phyloP scores from a whole-genome alignment of 176 grass and related monocot species.

The Bolboschoenus planiculmis region DNA sequence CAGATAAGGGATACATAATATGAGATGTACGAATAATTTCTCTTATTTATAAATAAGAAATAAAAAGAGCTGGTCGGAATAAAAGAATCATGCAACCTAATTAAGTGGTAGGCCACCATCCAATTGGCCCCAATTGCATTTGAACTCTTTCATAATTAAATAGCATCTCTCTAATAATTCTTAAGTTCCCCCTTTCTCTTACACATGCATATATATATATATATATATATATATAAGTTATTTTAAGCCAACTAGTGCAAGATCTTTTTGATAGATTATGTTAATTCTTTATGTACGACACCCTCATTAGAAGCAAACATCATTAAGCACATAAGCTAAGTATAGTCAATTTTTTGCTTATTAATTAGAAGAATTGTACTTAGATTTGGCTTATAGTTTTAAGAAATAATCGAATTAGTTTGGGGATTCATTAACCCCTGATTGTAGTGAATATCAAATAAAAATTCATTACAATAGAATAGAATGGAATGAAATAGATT shows the following conservation, averaged over 20 bases:
- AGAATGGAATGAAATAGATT: no score
- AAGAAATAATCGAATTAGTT: background rate
- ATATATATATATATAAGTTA: background rate
- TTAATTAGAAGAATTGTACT: background rate
- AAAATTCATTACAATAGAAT: no score
- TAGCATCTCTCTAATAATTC: background rate
- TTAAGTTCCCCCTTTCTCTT: background rate
- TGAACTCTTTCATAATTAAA: background rate
- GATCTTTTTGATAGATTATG: background rate
- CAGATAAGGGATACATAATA: no score
- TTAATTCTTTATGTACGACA: background rate
- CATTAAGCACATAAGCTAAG: background rate
- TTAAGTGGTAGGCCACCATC: background rate
- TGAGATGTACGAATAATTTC: no score
- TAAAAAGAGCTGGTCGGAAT: background rate
- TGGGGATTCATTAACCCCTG: no score
- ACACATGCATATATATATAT: background rate
- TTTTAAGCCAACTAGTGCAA: background rate
- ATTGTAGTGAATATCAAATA: no score
- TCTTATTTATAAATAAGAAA: background rate
- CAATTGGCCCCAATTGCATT: background rate
- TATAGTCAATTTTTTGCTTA: background rate
- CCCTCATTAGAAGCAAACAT: slow-evolving; percentile 3
- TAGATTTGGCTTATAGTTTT: background rate
- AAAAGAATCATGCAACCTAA: background rate